A percentile compares a stretch with the other conserved stretches of the same genome.
These are phyloP conservation scores for Heracleum sosnowskyi DNA, from an alignment of 129 eudicot genomes.

Conservation along the genomic window DNA sequence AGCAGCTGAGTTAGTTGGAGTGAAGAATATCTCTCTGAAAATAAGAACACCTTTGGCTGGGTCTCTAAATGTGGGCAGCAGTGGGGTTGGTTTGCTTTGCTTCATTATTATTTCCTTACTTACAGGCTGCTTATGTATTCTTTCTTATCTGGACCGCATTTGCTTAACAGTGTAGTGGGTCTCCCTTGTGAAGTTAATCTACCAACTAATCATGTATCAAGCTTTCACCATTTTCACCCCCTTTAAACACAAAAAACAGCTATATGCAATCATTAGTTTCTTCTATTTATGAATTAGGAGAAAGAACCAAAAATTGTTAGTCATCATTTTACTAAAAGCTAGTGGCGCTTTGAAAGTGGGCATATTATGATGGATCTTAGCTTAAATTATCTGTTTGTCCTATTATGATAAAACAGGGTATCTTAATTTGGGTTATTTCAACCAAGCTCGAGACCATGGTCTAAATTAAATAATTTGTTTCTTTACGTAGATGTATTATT, in stretches of 20 bases:
- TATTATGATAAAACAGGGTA: neutral
- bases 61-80: constrained; percentile 12
- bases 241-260: neutral
- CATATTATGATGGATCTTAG: neutral
- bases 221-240: constrained; percentile 4
- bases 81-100: constrained; percentile 15
- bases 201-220: constrained; percentile 9
- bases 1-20: constrained; percentile 11
- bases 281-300: neutral
- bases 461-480: neutral
- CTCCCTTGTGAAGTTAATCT: constrained; percentile 8
- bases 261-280: neutral
- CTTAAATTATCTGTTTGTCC: neutral
- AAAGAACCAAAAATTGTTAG: neutral
- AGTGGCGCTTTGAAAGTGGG: neutral
- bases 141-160: constrained; percentile 15
- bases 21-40: neutral
- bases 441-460: neutral
- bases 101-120: neutral
- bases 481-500: neutral
- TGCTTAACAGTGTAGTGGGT: constrained; percentile 4
- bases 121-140: constrained; percentile 16
- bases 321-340: constrained; percentile 7
- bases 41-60: constrained; percentile 10
- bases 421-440: neutral